These are phyloP conservation scores for Theileria sp. DNA, from an alignment of 169 alveolate genomes.

Conservation along the genomic window DNA sequence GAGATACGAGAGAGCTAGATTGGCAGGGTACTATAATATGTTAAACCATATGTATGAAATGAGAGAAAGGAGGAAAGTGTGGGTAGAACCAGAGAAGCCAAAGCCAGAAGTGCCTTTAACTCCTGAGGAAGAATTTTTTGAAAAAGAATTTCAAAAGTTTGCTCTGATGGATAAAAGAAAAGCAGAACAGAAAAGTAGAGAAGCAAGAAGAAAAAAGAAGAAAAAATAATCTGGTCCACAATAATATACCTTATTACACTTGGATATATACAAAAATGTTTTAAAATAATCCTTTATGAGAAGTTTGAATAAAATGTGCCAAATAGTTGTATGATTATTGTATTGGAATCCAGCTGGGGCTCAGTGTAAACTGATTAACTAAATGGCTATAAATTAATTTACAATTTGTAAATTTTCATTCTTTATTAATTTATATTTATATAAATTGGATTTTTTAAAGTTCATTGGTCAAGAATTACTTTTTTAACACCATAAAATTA, in stretches of 20 bases:
- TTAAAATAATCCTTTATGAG: background rate
- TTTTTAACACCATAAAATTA: background rate
- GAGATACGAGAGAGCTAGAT: conserved; percentile 56
- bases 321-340: background rate
- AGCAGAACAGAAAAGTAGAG: conserved; percentile 40
- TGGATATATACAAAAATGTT: background rate
- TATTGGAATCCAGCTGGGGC: conserved; percentile 17
- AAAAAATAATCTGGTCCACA: background rate
- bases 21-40: conserved; percentile 60
- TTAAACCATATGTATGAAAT: conserved; percentile 49
- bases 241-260: background rate
- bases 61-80: conserved; percentile 17
- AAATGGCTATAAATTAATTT: background rate
- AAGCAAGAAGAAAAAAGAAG: conserved; percentile 15
- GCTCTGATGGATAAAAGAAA: conserved; percentile 18
- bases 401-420: background rate
- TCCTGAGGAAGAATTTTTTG: conserved; percentile 26
- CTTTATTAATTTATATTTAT: background rate
- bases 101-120: conserved; percentile 8
- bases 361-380: background rate
- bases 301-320: background rate
- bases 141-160: background rate
- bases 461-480: background rate
- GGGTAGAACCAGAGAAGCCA: conserved; percentile 26
- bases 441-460: background rate